Evolutionary conservation across 306 rosid species (phyloP).

Genomic region (Gillenia trifoliata): DNA sequence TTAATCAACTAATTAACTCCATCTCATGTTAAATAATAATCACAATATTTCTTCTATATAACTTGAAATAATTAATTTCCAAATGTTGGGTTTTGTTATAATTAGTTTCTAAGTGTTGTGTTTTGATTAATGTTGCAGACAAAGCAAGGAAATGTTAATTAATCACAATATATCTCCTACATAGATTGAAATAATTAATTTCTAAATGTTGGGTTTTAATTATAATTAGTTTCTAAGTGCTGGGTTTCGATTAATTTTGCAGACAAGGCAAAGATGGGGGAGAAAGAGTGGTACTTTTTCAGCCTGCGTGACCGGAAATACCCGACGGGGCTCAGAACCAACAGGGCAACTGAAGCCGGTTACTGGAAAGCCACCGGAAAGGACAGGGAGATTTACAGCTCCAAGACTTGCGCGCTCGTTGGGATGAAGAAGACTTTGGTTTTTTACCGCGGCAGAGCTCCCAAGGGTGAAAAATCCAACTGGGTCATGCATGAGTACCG

Average conservation of each 20-base stretch:
- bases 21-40: not conserved
- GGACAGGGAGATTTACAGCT: conserved; percentile 81
- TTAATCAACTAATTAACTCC: not conserved
- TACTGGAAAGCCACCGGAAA: conserved; percentile 98
- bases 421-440: conserved; percentile 99
- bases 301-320: conserved; percentile 83
- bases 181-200: no score
- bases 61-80: not conserved
- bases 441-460: conserved; percentile 88
- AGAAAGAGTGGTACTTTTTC: conserved; percentile 95
- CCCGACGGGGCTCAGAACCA: conserved; percentile 85
- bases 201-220: no score
- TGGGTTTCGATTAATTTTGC: not conserved
- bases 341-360: conserved; percentile 93
- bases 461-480: conserved; percentile 85
- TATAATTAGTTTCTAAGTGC: no score
- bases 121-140: no score
- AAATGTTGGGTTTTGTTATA: not conserved
- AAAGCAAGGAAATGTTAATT: no score
- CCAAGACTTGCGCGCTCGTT: conserved; percentile 63
- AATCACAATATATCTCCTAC: no score
- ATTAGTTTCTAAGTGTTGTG: not conserved
- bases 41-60: not conserved
- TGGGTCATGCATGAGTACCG: conserved; percentile 99
- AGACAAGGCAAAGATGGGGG: conserved; percentile 97